Percentiles rank a stretch among this genome's conserved stretches.
phyloP scores from a whole-genome alignment of 306 rosid species.

The Cicer arietinum region DNA sequence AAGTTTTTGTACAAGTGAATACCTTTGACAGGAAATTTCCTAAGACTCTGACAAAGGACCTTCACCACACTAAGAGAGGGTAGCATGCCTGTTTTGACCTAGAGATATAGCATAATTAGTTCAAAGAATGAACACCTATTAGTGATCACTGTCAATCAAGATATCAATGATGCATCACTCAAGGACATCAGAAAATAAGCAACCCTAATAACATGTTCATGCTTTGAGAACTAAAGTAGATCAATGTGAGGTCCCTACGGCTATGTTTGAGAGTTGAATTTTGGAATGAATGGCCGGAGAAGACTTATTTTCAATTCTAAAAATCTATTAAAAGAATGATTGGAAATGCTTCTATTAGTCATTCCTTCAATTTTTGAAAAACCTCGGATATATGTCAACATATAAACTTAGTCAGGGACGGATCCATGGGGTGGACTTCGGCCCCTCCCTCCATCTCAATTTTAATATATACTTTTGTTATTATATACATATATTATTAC shows the following conservation, averaged over 20 bases:
- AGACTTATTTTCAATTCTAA: too few relatives aligned
- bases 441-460: too few relatives aligned
- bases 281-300: too few relatives aligned
- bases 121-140: conserved; percentile 22
- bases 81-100: conserved; percentile 97
- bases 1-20: conserved; percentile 45
- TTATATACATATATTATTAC: too few relatives aligned
- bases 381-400: too few relatives aligned
- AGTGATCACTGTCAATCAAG: conserved; percentile 20
- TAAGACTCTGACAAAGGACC: conserved; percentile 66
- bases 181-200: conserved; percentile 32
- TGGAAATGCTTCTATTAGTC: too few relatives aligned
- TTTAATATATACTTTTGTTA: too few relatives aligned
- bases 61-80: conserved; percentile 66
- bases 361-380: too few relatives aligned
- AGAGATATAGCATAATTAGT: conserved; percentile 39
- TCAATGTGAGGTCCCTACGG: not conserved
- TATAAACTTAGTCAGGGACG: too few relatives aligned
- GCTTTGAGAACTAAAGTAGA: not conserved
- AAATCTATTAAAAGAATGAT: too few relatives aligned
- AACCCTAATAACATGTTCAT: not conserved
- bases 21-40: conserved; percentile 81
- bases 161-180: conserved; percentile 4
- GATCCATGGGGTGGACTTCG: too few relatives aligned
- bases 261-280: too few relatives aligned